Evolutionary conservation across 768 basidiomycete species (phyloP).

Genomic region (Russula lepida): DNA sequence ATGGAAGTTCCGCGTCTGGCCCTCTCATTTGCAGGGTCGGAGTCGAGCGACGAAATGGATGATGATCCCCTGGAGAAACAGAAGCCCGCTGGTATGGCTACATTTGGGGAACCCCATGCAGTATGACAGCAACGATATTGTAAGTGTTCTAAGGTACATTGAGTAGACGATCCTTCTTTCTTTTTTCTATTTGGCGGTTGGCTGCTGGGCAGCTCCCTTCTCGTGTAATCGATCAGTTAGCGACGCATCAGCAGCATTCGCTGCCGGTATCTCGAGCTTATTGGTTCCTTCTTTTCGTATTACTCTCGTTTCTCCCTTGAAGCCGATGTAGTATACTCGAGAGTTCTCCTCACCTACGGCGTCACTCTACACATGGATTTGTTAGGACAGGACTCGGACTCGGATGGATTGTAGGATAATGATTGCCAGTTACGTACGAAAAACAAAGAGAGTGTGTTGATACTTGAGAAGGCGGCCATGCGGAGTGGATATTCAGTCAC

Average conservation of each 20-base stretch:
- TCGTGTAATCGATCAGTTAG: conserved; percentile 52
- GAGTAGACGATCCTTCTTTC: background rate
- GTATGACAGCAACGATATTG: background rate
- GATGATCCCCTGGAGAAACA: background rate
- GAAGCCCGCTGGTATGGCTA: too few species aligned
- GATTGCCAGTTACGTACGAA: conserved; percentile 53
- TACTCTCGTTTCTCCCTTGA: conserved; percentile 62
- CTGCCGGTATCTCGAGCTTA: conserved; percentile 70
- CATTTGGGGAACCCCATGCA: background rate
- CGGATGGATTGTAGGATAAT: background rate
- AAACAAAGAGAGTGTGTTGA: conserved; percentile 66
- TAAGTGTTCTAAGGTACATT: background rate
- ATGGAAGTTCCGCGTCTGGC: background rate
- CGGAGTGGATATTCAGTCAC: conserved; percentile 73
- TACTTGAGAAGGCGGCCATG: conserved; percentile 65
- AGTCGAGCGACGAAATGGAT: background rate
- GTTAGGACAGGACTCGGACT: background rate
- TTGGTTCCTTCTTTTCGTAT: conserved; percentile 49
- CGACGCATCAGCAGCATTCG: conserved; percentile 66
- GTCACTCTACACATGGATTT: conserved; percentile 41
- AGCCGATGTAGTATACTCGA: conserved; percentile 72
- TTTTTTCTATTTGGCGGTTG: conserved; percentile 42
- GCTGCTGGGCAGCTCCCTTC: conserved; percentile 51
- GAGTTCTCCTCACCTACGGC: conserved; percentile 56
- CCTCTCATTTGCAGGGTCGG: background rate